phyloP scores from a whole-genome alignment of 306 rosid species.

The Phaseolus lunatus region DNA sequence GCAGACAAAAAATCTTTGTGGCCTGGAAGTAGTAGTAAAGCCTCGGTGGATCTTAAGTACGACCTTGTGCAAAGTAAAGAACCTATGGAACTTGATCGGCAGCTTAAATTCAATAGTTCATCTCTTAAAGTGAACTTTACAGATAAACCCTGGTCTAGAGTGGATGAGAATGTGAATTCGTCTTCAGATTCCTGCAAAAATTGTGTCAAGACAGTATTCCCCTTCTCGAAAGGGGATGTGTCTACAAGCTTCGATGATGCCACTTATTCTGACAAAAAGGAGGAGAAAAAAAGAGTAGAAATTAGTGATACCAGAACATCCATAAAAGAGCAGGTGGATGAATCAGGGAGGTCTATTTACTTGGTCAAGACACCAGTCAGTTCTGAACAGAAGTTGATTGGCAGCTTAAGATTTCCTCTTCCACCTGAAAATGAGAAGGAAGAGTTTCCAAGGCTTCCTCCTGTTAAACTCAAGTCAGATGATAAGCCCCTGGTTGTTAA shows the following conservation, averaged over 20 bases:
- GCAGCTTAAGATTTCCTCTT: slow-evolving; percentile 67
- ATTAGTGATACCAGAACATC: slow-evolving; percentile 62
- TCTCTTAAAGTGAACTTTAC: slow-evolving; percentile 62
- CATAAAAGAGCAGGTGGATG: slow-evolving; percentile 86
- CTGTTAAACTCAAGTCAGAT: slow-evolving; percentile 88
- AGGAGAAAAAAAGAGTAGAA: slow-evolving; percentile 68
- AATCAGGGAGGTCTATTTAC: slow-evolving; percentile 80
- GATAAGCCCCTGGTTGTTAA: slow-evolving; percentile 70
- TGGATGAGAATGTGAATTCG: slow-evolving; percentile 59
- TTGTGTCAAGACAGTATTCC: slow-evolving; percentile 83
- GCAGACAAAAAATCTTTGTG: slow-evolving; percentile 63
- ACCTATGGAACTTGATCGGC: slow-evolving; percentile 63
- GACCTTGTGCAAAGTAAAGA: slow-evolving; percentile 55
- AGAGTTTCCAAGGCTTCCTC: slow-evolving; percentile 90
- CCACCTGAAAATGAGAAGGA: slow-evolving; percentile 73
- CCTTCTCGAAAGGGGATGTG: slow-evolving; percentile 67
- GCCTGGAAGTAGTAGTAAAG: slow-evolving; percentile 73
- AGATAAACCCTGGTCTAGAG: slow-evolving; percentile 75
- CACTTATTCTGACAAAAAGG: slow-evolving; percentile 64
- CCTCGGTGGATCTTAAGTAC: slow-evolving; percentile 54
- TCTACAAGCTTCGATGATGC: slow-evolving; percentile 57
- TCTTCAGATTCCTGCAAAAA: slow-evolving; percentile 77
- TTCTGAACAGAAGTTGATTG: slow-evolving; percentile 42
- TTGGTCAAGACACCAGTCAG: slow-evolving; percentile 65
- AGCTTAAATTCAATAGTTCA: slow-evolving; percentile 53